Conservation (phyloP, 257 asterid genomes). For the Plantago major region DNA sequence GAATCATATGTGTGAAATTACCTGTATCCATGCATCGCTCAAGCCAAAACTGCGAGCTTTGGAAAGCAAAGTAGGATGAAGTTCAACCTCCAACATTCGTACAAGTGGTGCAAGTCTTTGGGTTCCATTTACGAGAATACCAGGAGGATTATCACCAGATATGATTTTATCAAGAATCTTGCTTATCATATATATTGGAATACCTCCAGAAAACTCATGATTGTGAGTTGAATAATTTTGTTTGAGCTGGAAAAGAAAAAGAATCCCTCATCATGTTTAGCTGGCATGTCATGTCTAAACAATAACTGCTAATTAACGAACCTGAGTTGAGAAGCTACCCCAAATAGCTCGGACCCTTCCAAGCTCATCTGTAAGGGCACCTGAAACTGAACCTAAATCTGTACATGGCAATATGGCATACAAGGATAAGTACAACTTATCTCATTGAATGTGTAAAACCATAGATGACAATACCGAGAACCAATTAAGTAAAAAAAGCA, state of each 20-base stretch:
- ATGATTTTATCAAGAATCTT: constrained; percentile 64
- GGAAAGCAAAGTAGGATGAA: constrained; percentile 91
- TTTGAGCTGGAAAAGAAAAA: constrained; percentile 55
- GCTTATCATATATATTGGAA: constrained; percentile 69
- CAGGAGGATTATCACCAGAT: constrained; percentile 53
- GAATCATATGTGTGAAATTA: constrained; percentile 20
- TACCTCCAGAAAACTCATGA: constrained; percentile 89
- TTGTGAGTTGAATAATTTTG: constrained; percentile 78
- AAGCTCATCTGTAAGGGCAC: constrained; percentile 83
- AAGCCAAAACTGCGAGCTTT: constrained; percentile 99
- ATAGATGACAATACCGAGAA: constrained; percentile 13
- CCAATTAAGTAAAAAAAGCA: constrained; percentile 5
- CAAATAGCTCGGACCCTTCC: constrained; percentile 93
- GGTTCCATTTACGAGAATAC: constrained; percentile 66
- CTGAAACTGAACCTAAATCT: constrained; percentile 97
- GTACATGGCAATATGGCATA: constrained; percentile 25
- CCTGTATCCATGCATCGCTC: constrained; percentile 91
- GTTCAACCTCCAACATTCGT: constrained; percentile 82
- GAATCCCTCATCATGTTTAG: constrained; percentile 16
- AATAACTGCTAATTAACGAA: constrained; percentile 29
- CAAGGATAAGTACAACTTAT: constrained; percentile 18
- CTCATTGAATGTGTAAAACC: constrained; percentile 5
- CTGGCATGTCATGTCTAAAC: constrained; percentile 19
- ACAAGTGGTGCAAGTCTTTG: constrained; percentile 81
- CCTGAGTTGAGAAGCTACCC: constrained; percentile 99